phyloP scores from a whole-genome alignment of 2,329 filamentous ascomycete species.

The Talaromyces sp. region DNA sequence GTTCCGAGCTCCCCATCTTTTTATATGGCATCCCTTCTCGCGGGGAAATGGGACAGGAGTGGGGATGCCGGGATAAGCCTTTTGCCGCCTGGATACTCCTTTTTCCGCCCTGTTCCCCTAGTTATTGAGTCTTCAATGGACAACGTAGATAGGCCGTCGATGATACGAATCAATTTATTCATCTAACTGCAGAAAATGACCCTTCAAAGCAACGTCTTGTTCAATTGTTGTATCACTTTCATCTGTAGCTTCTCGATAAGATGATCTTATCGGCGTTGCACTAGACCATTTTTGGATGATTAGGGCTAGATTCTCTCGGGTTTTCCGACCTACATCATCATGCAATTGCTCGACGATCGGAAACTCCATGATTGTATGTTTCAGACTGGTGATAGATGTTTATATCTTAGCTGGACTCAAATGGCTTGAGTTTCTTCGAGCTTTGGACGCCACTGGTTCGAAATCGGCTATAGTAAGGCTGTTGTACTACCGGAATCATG shows the following conservation, averaged over 20 bases:
- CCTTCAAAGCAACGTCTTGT: not conserved
- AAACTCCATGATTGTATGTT: not conserved
- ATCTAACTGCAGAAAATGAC: not conserved
- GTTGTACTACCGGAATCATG: not conserved
- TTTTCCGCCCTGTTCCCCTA: not conserved
- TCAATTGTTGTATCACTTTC: not conserved
- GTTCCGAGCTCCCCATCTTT: constrained; percentile 3
- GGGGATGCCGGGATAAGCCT: constrained; percentile 18
- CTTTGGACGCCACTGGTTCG: not conserved
- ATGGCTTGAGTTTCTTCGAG: not conserved
- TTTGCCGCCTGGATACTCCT: constrained; percentile 15
- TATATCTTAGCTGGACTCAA: not conserved
- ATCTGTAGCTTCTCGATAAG: constrained; percentile 2
- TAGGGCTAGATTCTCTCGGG: not conserved
- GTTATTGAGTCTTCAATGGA: not conserved
- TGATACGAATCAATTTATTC: not conserved
- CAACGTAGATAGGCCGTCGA: not conserved
- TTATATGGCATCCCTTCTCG: constrained; percentile 4
- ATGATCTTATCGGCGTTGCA: not conserved
- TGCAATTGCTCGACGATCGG: not conserved
- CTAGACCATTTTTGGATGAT: not conserved
- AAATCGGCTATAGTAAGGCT: not conserved
- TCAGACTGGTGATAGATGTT: no score
- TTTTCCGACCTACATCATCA: not conserved
- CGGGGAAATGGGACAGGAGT: constrained; percentile 6